Evolutionary conservation across 805 yeast species (phyloP), one percentile per base, ranked within the genome.

Genomic region (Kluyveromyces siamensis): DNA sequence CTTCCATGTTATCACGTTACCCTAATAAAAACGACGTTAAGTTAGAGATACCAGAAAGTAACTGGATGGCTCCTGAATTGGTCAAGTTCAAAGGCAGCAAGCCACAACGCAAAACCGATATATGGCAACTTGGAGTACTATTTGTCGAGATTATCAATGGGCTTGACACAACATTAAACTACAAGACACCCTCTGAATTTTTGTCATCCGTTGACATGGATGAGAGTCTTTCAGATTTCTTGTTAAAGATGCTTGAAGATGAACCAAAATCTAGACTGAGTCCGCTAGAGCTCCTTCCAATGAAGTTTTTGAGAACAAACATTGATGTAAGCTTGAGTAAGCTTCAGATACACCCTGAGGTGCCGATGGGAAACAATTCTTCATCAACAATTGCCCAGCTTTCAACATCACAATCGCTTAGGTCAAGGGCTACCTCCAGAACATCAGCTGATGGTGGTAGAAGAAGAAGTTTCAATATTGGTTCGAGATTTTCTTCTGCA

Each of bases 41-140:
- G 44, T 33, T 62, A 2, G 61, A 59, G 2, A 37, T 59, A 2
- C 54, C 59, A 1, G 44, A 35, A 10, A 58, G 55, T 9, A 54
- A 59, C 0, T 90, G 97, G 96, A 68, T 65, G 11, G 95, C 97
- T 0, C 97, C 98, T 0, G 97, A 90, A 62, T 54, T 82, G 8
- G 43, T 55, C 10, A 61, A 64, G 50, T 63, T 57, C 37, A 62
- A 59, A 14, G 67, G 61, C 45, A 58, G 65, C 36, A 77, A 74
- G 49, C 83, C 85, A 13, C 83, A 83, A 49, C 71, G 89, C 37
- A 86, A 88, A 63, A 82, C 96, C 0, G 99, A 93, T 69, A 84
- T 93, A 9, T 93, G 98, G 98, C 86, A 86, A 59, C 67, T 89
- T 38, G 99, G 97, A 8, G 87, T 87, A 0, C 63, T 85, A 7